Conservation (phyloP, 306 rosid genomes). For the Crotalaria pallida region DNA sequence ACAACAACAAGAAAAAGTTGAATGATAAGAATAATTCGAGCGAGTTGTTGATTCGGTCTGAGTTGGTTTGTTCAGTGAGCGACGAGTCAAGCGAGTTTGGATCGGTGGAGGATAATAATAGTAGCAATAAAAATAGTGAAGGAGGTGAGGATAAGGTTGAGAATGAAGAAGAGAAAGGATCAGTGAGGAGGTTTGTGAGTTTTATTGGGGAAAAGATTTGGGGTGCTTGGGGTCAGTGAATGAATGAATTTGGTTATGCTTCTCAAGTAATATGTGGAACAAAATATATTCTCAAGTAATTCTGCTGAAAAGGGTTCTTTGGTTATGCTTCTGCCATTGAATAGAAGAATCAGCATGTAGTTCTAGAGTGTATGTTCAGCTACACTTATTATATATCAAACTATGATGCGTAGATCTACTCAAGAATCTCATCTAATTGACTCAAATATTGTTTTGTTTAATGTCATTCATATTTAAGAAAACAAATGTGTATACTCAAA, state of each 20-base stretch:
- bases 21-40: constrained; percentile 22
- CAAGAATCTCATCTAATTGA: too few species aligned
- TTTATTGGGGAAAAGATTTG: constrained; percentile 89
- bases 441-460: neutral
- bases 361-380: neutral
- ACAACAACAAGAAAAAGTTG: constrained; percentile 30
- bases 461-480: neutral
- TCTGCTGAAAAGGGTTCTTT: constrained; percentile 7
- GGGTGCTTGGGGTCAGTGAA: constrained; percentile 66
- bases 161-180: constrained; percentile 60
- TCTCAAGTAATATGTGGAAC: constrained; percentile 4
- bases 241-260: too few species aligned
- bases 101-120: constrained; percentile 29
- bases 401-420: neutral
- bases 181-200: constrained; percentile 70
- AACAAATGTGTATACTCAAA: constrained; percentile 7
- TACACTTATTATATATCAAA: neutral
- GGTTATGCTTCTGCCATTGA: neutral
- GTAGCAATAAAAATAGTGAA: neutral
- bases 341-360: neutral
- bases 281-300: neutral
- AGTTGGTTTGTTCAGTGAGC: constrained; percentile 24
- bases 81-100: constrained; percentile 26
- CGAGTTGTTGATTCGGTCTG: constrained; percentile 46
- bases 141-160: constrained; percentile 20